A percentile compares a stretch with the other conserved stretches of the same genome.
Evolutionary conservation across 1,139 yeast genomes (phyloP).

Genomic region (Ashbya aceris): DNA sequence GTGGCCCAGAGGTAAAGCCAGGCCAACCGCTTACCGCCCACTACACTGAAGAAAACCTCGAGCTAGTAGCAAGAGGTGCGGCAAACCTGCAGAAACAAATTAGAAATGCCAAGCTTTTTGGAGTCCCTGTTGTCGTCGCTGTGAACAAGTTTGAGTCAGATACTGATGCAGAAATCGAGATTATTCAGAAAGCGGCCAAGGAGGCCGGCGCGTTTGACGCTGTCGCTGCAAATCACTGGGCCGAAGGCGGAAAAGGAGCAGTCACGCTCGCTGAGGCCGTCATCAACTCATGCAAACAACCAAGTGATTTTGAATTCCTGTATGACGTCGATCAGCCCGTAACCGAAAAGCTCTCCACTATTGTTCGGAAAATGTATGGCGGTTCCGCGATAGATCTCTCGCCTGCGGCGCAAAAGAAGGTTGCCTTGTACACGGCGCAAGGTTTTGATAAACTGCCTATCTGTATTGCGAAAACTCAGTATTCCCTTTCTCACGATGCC

Average conservation of each 20-base stretch:
- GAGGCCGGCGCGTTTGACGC: slow-evolving; percentile 72
- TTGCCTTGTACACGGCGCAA: slow-evolving; percentile 55
- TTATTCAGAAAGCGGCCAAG: slow-evolving; percentile 53
- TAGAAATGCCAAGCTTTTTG: slow-evolving; percentile 57
- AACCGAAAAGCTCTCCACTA: slow-evolving; percentile 53
- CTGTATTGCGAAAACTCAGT: slow-evolving; percentile 79
- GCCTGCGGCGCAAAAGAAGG: slow-evolving; percentile 57
- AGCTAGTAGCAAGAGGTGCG: slow-evolving; percentile 53
- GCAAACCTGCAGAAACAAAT: slow-evolving; percentile 71
- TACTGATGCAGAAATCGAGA: slow-evolving; percentile 54
- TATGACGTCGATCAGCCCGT: slow-evolving; percentile 53
- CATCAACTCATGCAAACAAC: slow-evolving; percentile 43
- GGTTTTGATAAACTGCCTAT: slow-evolving; percentile 70
- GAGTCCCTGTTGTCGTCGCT: slow-evolving; percentile 74
- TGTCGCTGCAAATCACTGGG: slow-evolving; percentile 73
- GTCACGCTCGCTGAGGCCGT: slow-evolving; percentile 61
- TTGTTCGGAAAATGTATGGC: slow-evolving; percentile 70
- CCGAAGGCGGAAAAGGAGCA: slow-evolving; percentile 72
- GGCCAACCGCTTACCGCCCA: slow-evolving; percentile 66
- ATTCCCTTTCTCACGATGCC: slow-evolving; percentile 74
- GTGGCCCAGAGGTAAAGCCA: slow-evolving; percentile 77
- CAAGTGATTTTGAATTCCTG: slow-evolving; percentile 42
- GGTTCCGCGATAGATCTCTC: slow-evolving; percentile 61
- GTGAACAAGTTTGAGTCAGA: slow-evolving; percentile 69
- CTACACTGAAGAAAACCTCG: slow-evolving; percentile 59